Evolutionary conservation across 2,329 filamentous ascomycete species (phyloP), one percentile per base, ranked within the genome.

Genomic region (Phyllosticta ampelicida): DNA sequence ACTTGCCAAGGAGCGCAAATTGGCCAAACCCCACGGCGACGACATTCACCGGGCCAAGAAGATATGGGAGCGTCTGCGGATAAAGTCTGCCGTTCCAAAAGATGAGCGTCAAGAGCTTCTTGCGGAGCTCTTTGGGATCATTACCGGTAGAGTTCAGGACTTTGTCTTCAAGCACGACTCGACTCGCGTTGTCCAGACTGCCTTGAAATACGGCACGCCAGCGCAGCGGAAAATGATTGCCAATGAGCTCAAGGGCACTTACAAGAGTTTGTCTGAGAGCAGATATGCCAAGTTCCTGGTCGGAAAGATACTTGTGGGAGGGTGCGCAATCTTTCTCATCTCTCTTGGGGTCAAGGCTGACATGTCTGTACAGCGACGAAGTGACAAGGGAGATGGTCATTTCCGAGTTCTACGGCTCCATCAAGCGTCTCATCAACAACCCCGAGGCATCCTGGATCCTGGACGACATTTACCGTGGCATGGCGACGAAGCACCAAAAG

Each of bases 91-190:
- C 67, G 90, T 99, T 1, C 87, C 90, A 48, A 85, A 86, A 66
- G 89, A 95, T 48, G 91, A 99, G 77, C 83, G 94, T 62, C 86
- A 92, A 72, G 81, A 86, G 70, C 81, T 99, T 48, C 87, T 97
- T 53, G 82, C 86, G 61, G 92, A 99, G 76, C 81, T 99, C 23
- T 97, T 95, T 72, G 80, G 81, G 59, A 95, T 99, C 68, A 88
- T 96, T 66, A 94, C 89, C 21, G 92, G 91, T 56, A 84, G 88
- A 60, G 87, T 97, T 66, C 90, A 89, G 73, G 94, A 97, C 62
- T 96, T 97, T 65, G 92, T 96, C 19, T 88, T 99, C 76, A 99
- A 99, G 81, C 94, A 99, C 73, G 94, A 99, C 71, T 89, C 90
- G 36, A 92, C 96, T n/a, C 84, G 94, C 65, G 90, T 96, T 49